Percentiles rank a stretch among this genome's conserved stretches.
These are phyloP conservation scores for Lipomyces sp. DNA, from an alignment of 805 yeast species.

Conservation along the genomic window DNA sequence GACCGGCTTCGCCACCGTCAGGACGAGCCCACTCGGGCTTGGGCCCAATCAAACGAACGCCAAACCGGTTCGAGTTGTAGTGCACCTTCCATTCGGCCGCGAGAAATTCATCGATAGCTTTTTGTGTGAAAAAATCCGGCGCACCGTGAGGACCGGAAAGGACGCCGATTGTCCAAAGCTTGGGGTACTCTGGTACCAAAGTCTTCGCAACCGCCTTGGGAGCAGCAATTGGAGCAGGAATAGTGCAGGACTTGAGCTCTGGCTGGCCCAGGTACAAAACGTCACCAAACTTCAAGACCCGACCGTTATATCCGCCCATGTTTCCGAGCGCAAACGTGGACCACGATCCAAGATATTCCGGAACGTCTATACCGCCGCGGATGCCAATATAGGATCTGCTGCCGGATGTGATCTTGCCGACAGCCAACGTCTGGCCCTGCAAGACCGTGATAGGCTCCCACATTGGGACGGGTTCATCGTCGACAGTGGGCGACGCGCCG, in stretches of 20 bases:
- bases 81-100: conserved; percentile 87
- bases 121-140: conserved; percentile 87
- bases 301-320: conserved; percentile 93
- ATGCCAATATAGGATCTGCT: conserved; percentile 90
- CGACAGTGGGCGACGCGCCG: conserved; percentile 64
- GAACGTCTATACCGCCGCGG: conserved; percentile 91
- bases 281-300: conserved; percentile 90
- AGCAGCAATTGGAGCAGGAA: conserved; percentile 72
- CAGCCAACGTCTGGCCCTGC: conserved; percentile 74
- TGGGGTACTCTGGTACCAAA: conserved; percentile 59
- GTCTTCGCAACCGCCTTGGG: conserved; percentile 64
- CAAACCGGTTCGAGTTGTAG: conserved; percentile 95
- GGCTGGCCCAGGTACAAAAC: conserved; percentile 86
- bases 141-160: conserved; percentile 98
- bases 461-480: conserved; percentile 60
- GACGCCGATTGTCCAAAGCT: conserved; percentile 84
- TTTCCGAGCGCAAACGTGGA: conserved; percentile 92
- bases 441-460: conserved; percentile 74
- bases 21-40: conserved; percentile 95
- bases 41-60: conserved; percentile 92
- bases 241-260: conserved; percentile 63
- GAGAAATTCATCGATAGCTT: conserved; percentile 77
- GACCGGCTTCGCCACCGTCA: conserved; percentile 97
- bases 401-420: conserved; percentile 82
- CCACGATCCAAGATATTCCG: conserved; percentile 93